phyloP scores from a whole-genome alignment of 345 rosid genomes.

The Ailanthus altissimus region DNA sequence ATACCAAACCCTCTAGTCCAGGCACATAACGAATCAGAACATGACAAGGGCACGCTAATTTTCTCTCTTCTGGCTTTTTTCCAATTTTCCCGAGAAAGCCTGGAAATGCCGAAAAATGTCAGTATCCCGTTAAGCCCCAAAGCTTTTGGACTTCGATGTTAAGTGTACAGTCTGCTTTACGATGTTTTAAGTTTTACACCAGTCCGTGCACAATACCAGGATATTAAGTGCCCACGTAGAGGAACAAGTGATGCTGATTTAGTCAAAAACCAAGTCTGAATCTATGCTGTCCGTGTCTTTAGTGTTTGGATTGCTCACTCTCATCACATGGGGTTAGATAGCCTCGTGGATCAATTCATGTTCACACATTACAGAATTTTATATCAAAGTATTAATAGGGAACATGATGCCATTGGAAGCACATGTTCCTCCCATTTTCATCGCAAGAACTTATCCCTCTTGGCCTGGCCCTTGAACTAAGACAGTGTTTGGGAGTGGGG shows the following conservation, averaged over 20 bases:
- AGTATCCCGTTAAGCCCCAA: not conserved
- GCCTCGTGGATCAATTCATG: constrained; percentile 22
- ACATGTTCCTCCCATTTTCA: constrained; percentile 30
- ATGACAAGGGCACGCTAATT: not conserved
- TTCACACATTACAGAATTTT: constrained; percentile 29
- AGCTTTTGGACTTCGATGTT: not conserved
- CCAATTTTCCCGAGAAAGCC: too few relatives aligned
- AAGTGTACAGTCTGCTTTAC: not conserved
- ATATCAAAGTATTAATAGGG: not conserved
- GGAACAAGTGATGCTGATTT: not conserved
- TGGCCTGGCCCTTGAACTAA: not conserved
- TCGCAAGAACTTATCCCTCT: constrained; percentile 33
- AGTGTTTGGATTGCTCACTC: not conserved
- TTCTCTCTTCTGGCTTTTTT: not conserved
- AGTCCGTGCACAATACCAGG: not conserved
- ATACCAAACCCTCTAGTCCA: too few relatives aligned
- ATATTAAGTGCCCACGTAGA: not conserved
- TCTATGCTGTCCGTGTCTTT: not conserved
- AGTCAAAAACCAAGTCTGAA: not conserved
- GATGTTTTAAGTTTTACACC: not conserved
- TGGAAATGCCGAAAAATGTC: not conserved
- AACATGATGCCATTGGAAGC: constrained; percentile 38
- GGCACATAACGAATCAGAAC: not conserved
- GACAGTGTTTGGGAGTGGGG: constrained; percentile 10
- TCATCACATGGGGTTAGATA: not conserved